Conservation (phyloP, 495 filamentous ascomycete species). For the Hypoxylon perforatum region DNA sequence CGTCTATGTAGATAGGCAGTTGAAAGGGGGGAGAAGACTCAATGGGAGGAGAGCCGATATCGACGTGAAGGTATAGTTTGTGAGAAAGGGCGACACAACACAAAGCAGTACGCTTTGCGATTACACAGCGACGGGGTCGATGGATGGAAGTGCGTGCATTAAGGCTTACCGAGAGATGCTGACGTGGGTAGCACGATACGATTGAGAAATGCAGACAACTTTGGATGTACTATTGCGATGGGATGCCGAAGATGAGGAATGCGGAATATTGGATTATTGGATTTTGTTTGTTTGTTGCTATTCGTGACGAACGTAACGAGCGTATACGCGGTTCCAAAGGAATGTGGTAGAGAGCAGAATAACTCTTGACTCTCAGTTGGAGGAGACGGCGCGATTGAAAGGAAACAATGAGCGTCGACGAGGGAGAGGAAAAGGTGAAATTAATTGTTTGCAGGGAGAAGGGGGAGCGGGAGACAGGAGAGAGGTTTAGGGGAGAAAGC, state of each 20-base stretch:
- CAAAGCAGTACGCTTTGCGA: constrained; percentile 31
- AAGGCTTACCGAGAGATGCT: constrained; percentile 23
- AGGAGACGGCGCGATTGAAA: constrained; percentile 50
- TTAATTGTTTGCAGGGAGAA: constrained; percentile 41
- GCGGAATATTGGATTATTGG: constrained; percentile 23
- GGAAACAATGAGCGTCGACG: constrained; percentile 51
- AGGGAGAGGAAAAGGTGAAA: constrained; percentile 43
- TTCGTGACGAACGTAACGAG: constrained; percentile 37
- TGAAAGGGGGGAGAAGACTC: constrained; percentile 5
- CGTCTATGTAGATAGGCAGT: background rate
- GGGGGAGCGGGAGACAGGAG: too few species aligned
- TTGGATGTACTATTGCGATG: constrained; percentile 16
- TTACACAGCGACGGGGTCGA: constrained; percentile 7
- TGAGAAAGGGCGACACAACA: constrained; percentile 4
- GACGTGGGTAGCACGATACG: background rate
- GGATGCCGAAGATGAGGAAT: constrained; percentile 31
- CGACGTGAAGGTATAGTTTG: constrained; percentile 17
- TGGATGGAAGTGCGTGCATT: constrained; percentile 7
- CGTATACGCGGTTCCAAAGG: constrained; percentile 61
- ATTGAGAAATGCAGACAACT: constrained; percentile 13
- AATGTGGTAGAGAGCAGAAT: constrained; percentile 66
- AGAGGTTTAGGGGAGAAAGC: constrained; percentile 34
- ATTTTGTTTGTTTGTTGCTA: constrained; percentile 28
- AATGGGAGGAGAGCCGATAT: constrained; percentile 12
- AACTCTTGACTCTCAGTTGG: constrained; percentile 66